Conservation (phyloP, 352 stramenopile genomes). For the Pythium dissotocum region DNA sequence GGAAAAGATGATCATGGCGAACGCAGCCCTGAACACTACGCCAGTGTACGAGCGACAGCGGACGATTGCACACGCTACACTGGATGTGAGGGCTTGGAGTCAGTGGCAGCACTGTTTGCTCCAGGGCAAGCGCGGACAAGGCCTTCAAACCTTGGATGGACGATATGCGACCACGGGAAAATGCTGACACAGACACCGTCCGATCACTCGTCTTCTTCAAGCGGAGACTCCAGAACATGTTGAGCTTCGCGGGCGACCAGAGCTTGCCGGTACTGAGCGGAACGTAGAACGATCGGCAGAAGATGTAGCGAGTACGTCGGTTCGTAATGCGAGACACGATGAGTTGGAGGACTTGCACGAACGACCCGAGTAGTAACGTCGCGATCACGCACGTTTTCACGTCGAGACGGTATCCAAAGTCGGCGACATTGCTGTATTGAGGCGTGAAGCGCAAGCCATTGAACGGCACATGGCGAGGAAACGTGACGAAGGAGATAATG, state of each 20-base stretch:
- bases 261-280: slow-evolving; percentile 23
- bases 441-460: neutral
- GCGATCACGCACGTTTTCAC: slow-evolving; percentile 8
- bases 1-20: slow-evolving; percentile 15
- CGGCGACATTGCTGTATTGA: slow-evolving; percentile 9
- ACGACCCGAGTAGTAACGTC: slow-evolving; percentile 1
- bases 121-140: neutral
- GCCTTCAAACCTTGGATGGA: neutral
- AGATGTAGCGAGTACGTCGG: slow-evolving; percentile 7
- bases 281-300: slow-evolving; percentile 22
- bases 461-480: slow-evolving; percentile 7
- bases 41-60: slow-evolving; percentile 1
- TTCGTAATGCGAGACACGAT: neutral
- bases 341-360: neutral
- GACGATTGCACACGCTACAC: neutral
- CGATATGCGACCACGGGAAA: neutral
- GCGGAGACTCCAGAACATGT: slow-evolving; percentile 23
- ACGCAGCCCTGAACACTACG: slow-evolving; percentile 2
- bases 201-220: neutral
- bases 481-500: slow-evolving; percentile 1
- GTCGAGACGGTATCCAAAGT: slow-evolving; percentile 22
- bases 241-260: slow-evolving; percentile 14
- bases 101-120: neutral
- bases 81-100: slow-evolving; percentile 7
- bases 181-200: neutral